Evolutionary conservation across 2,329 filamentous ascomycete genomes (phyloP).

Genomic region (Ramularia endophylla): DNA sequence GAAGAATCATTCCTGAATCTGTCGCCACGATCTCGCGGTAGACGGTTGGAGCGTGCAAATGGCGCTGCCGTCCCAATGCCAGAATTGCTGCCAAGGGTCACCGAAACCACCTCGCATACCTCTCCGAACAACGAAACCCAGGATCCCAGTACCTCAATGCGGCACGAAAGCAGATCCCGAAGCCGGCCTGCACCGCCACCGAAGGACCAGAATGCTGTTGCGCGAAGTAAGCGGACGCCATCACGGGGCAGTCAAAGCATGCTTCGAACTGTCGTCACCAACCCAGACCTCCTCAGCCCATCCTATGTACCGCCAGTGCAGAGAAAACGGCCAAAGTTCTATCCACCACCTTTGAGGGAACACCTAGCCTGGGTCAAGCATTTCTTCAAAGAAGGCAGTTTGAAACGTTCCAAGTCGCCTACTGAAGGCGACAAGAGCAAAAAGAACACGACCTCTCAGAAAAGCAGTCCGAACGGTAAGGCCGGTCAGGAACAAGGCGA

Average conservation of each 20-base stretch:
- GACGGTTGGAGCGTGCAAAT: slow-evolving; percentile 61
- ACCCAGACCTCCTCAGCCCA: slow-evolving; percentile 53
- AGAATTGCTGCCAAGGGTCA: slow-evolving; percentile 69
- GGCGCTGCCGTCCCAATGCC: slow-evolving; percentile 46
- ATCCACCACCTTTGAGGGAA: slow-evolving; percentile 58
- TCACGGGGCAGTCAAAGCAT: slow-evolving; percentile 62
- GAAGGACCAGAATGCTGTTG: slow-evolving; percentile 56
- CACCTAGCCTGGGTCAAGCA: slow-evolving; percentile 64
- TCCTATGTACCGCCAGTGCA: slow-evolving; percentile 42
- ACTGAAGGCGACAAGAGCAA: slow-evolving; percentile 18
- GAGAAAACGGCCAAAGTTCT: slow-evolving; percentile 49
- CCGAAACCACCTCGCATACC: slow-evolving; percentile 51
- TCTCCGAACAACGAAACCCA: slow-evolving; percentile 40
- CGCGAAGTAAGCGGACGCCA: slow-evolving; percentile 46
- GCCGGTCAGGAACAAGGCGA: slow-evolving; percentile 14
- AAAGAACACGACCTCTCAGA: slow-evolving; percentile 4
- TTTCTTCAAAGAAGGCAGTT: slow-evolving; percentile 61
- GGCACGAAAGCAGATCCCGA: slow-evolving; percentile 70
- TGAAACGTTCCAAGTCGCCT: slow-evolving; percentile 57
- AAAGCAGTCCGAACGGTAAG: slow-evolving; percentile 11
- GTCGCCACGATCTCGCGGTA: slow-evolving; percentile 64
- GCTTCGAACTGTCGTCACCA: slow-evolving; percentile 72
- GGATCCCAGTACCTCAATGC: slow-evolving; percentile 51
- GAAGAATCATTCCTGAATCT: slow-evolving; percentile 53
- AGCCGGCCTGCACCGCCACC: slow-evolving; percentile 76